These are phyloP conservation scores for Fusarium nanum DNA, from an alignment of 2,329 filamentous ascomycete genomes.

Conservation along the genomic window DNA sequence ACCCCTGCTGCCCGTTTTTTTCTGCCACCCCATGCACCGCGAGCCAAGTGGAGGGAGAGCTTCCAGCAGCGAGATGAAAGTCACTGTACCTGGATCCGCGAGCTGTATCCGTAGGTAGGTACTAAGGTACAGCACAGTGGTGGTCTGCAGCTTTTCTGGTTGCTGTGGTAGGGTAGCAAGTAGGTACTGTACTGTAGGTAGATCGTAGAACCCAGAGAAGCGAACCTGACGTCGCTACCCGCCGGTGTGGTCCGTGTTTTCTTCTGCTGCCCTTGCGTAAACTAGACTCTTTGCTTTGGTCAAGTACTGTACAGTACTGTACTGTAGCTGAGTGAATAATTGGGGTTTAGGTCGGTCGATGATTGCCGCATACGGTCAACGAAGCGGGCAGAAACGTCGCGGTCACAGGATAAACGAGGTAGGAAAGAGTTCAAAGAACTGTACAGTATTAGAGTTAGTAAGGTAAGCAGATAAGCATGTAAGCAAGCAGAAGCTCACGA, in stretches of 20 bases:
- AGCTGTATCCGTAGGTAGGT: background rate
- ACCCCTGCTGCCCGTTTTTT: conserved; percentile 47
- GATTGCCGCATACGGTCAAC: conserved; percentile 35
- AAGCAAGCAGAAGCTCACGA: background rate
- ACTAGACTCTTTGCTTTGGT: conserved; percentile 2
- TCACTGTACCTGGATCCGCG: conserved; percentile 47
- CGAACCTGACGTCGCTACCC: conserved; percentile 21
- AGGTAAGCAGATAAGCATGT: conserved; percentile 3
- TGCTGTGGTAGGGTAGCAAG: background rate
- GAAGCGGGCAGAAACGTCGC: conserved; percentile 24
- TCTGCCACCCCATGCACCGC: conserved; percentile 35
- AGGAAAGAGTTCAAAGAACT: conserved; percentile 11
- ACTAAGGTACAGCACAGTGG: background rate
- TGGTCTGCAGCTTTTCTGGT: background rate
- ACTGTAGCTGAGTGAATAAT: conserved; percentile 21
- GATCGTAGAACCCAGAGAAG: background rate
- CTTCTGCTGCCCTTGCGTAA: conserved; percentile 28
- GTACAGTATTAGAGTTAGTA: conserved; percentile 6
- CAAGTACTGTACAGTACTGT: background rate
- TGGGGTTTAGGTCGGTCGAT: conserved; percentile 22
- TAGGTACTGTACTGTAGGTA: background rate
- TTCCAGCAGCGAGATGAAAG: conserved; percentile 27
- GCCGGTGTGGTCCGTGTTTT: conserved; percentile 23
- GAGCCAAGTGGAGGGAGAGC: conserved; percentile 30
- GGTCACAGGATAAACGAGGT: conserved; percentile 19